Evolutionary conservation across 495 filamentous ascomycete genomes (phyloP).

Genomic region (Penicillium canariense): DNA sequence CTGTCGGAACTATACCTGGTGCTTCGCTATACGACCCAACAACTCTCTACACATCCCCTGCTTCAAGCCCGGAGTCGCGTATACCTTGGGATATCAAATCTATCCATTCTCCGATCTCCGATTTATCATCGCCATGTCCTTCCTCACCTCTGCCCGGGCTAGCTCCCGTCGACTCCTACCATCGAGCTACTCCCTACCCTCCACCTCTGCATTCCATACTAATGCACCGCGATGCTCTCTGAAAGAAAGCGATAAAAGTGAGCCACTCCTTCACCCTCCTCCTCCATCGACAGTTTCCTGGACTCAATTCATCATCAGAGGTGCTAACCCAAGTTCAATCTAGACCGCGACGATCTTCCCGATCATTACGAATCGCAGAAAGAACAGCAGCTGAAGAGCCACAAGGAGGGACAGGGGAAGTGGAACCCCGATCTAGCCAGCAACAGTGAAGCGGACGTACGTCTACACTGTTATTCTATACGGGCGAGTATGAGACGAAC

Average conservation of each 20-base stretch:
- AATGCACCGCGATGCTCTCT: conserved; percentile 25
- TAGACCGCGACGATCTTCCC: conserved; percentile 42
- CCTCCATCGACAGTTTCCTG: neutral
- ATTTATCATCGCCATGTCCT: conserved; percentile 25
- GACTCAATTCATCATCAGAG: too few species aligned
- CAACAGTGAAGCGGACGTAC: conserved; percentile 75
- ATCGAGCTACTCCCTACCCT: conserved; percentile 12
- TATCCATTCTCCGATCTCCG: neutral
- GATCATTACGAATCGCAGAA: conserved; percentile 66
- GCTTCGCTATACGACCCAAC: neutral
- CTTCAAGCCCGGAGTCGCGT: too few species aligned
- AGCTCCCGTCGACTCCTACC: conserved; percentile 22
- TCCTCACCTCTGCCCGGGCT: conserved; percentile 31
- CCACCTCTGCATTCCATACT: conserved; percentile 31
- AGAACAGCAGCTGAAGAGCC: conserved; percentile 63
- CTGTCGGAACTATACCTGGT: neutral
- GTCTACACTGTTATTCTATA: conserved; percentile 4
- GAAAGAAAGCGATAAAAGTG: conserved; percentile 39
- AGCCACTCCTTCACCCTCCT: conserved; percentile 2
- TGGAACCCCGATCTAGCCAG: conserved; percentile 81
- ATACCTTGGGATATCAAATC: neutral
- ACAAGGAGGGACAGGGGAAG: conserved; percentile 70
- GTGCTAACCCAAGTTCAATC: conserved; percentile 2
- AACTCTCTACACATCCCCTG: neutral
- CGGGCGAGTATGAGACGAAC: neutral